Evolutionary conservation across 2,329 filamentous ascomycete species (phyloP), one percentile per base, ranked within the genome.

Genomic region (Sphaerulina vaccinii): DNA sequence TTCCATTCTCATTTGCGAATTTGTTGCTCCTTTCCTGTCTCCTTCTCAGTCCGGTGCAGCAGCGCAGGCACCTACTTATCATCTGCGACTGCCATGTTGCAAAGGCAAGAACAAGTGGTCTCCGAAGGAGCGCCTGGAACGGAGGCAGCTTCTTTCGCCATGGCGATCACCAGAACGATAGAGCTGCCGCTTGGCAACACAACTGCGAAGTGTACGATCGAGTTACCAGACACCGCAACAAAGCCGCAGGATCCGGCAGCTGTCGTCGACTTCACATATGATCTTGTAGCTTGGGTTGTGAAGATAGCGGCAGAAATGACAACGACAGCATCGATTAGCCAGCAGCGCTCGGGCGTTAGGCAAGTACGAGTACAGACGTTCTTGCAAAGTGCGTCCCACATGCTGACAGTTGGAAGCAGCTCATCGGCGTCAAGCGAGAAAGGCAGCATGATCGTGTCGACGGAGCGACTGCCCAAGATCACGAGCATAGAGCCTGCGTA

Each of bases 341-440:
- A 23, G 37, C 45, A 41, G 35, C 37, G 36, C 8, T 49, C 45
- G 35, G 39, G 35, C 19, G 32, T 40, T 22, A 49, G 45, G 45
- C 45, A 49, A 40, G 45, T 49, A 49, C 36, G 45, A 49, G 15
- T 22, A 18, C 32, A 21, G 19, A n/a, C 8, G n/a, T 15, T n/a
- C 15, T 22, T 16, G 16, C 22, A 33, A 38, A 32, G 23, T 22
- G 18, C 23, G n/a, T 7, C n/a, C 44, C 19, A 27, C 15, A 48
- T 33, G 44, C 37, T 24, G 10, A 42, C 16, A 16, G 21, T n/a
- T 15, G 23, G 36, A 18, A 21, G 22, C 23, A 49, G 45, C 37
- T 49, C 45, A 49, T 49, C 45, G 45, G 45, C 36, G 16, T 49
- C 45, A 49, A 49, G 45, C 45, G 45, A 49, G 45, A 49, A 13